A percentile compares a stretch with the other conserved stretches of the same genome.
Evolutionary conservation across 257 asterid genomes (phyloP).

Genomic region (Agastache rugosa): DNA sequence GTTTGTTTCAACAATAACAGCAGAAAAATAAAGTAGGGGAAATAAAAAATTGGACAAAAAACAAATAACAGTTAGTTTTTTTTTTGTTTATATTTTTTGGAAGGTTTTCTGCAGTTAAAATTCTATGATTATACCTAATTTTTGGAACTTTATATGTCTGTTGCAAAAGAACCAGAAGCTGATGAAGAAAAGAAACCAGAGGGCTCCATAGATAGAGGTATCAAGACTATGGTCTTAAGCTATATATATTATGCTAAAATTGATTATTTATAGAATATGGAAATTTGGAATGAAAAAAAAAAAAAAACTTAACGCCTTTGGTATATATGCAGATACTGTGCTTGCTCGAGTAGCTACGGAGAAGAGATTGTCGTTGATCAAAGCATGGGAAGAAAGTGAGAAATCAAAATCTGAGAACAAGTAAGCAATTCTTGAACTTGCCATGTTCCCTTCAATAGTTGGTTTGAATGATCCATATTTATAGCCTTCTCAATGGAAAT

Average conservation of each 20-base stretch:
- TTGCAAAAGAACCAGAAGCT: constrained; percentile 54
- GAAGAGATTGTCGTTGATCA: constrained; percentile 77
- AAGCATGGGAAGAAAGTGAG: constrained; percentile 99
- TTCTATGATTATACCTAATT: neutral
- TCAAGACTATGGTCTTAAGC: too few species aligned
- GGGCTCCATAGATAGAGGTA: constrained; percentile 92
- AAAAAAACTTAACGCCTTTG: constrained; percentile 14
- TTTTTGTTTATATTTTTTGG: too few species aligned
- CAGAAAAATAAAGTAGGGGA: neutral
- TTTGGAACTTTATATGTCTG: constrained; percentile 14
- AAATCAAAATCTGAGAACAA: constrained; percentile 81
- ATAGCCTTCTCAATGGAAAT: neutral
- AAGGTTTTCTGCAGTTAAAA: constrained; percentile 17
- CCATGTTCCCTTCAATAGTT: neutral
- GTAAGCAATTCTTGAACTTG: constrained; percentile 38
- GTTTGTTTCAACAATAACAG: neutral
- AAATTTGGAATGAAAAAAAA: neutral
- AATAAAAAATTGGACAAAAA: neutral
- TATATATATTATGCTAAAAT: neutral
- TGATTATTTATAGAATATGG: neutral
- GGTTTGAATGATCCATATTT: neutral
- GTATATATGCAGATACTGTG: constrained; percentile 63
- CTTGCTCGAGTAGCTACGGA: constrained; percentile 81
- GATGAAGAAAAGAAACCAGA: constrained; percentile 73
- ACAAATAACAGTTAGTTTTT: too few species aligned